These are phyloP conservation scores for Cytospora piceae DNA, from an alignment of 2,329 filamentous ascomycete species.

Conservation along the genomic window DNA sequence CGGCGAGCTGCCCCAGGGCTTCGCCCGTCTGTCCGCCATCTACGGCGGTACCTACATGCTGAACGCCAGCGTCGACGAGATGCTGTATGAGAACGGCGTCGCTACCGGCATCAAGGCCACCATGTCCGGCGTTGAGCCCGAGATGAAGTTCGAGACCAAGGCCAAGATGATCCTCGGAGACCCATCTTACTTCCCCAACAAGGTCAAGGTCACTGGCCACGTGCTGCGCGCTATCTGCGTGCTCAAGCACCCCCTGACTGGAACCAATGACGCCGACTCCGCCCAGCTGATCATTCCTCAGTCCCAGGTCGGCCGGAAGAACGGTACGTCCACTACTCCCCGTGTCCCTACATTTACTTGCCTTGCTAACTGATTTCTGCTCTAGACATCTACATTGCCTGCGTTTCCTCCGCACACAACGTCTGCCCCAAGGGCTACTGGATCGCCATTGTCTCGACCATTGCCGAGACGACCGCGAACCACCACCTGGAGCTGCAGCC, in stretches of 20 bases:
- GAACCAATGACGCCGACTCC: slow-evolving; percentile 87
- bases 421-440: slow-evolving; percentile 99
- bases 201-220: slow-evolving; percentile 85
- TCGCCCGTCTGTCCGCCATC: slow-evolving; percentile 95
- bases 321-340: slow-evolving; percentile 64
- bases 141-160: slow-evolving; percentile 96
- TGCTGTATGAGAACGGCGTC: slow-evolving; percentile 82
- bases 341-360: neutral
- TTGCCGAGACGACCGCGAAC: slow-evolving; percentile 88
- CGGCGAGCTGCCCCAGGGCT: slow-evolving; percentile 95
- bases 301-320: slow-evolving; percentile 94
- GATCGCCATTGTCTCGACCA: slow-evolving; percentile 97
- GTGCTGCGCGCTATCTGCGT: slow-evolving; percentile 97
- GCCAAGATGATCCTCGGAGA: slow-evolving; percentile 95
- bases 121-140: slow-evolving; percentile 81
- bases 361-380: slow-evolving; percentile 29
- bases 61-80: slow-evolving; percentile 90
- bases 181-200: slow-evolving; percentile 93
- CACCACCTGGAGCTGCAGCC: slow-evolving; percentile 94
- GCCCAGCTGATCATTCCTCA: slow-evolving; percentile 96
- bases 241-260: slow-evolving; percentile 89
- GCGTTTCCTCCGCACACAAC: slow-evolving; percentile 94
- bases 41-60: slow-evolving; percentile 99
- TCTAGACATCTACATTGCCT: slow-evolving; percentile 92
- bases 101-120: slow-evolving; percentile 96